These are phyloP conservation scores for Guyanaporus albipodus DNA, from an alignment of 768 basidiomycete genomes.

Conservation along the genomic window DNA sequence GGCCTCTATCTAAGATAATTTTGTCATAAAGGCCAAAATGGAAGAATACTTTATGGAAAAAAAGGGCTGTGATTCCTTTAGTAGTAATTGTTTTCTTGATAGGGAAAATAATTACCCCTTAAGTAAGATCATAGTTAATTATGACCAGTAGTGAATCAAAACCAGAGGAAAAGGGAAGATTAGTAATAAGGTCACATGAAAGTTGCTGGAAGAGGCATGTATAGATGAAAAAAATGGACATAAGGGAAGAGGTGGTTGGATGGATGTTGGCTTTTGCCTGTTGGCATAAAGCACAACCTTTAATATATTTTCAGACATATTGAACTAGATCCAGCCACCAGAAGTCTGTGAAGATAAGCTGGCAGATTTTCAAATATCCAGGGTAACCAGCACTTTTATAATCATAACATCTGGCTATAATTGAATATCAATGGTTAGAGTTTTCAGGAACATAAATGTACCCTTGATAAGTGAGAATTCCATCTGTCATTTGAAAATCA, in stretches of 20 bases:
- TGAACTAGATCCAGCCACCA: neutral
- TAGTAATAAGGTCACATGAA: neutral
- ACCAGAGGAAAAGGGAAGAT: too few species aligned
- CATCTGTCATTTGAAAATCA: neutral
- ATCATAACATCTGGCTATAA: neutral
- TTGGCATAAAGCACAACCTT: neutral
- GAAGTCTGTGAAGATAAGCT: neutral
- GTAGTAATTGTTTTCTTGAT: neutral
- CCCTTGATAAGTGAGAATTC: too few species aligned
- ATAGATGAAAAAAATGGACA: too few species aligned
- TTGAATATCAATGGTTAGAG: neutral
- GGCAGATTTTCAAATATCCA: too few species aligned
- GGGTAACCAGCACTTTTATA: neutral
- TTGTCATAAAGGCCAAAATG: neutral
- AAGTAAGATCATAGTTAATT: neutral
- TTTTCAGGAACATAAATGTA: too few species aligned
- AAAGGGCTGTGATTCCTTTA: neutral
- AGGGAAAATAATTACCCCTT: neutral
- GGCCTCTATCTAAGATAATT: neutral
- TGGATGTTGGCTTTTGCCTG: too few species aligned
- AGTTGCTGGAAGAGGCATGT: neutral
- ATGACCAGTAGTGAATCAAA: neutral
- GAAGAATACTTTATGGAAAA: neutral
- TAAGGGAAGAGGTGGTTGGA: too few species aligned
- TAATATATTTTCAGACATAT: neutral